A percentile compares a stretch with the other conserved stretches of the same genome.
phyloP scores from a whole-genome alignment of 106 monocot species.

The Phalaenopsis equestris region DNA sequence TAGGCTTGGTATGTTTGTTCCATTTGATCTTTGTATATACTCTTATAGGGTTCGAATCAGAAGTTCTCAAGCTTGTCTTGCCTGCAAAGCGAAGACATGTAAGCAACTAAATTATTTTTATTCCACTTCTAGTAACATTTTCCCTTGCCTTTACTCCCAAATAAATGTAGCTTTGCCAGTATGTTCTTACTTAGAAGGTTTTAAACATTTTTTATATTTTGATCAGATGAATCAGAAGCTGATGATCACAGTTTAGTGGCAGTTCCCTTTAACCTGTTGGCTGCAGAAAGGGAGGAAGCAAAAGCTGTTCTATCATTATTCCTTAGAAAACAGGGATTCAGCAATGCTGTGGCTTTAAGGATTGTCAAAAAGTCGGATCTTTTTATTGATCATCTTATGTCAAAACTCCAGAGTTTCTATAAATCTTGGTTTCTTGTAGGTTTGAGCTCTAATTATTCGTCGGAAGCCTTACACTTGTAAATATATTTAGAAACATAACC shows the following conservation, averaged over 20 bases:
- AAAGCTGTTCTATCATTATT: conserved; percentile 82
- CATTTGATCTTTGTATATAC: not conserved
- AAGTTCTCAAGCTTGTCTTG: conserved; percentile 11
- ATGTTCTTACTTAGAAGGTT: no score
- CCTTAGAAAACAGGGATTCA: conserved; percentile 76
- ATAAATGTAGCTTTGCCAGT: no score
- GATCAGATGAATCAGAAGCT: conserved; percentile 39
- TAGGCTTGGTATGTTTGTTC: not conserved
- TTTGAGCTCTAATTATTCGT: conserved; percentile 35
- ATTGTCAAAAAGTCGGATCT: conserved; percentile 77
- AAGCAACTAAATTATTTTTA: conserved; percentile 4
- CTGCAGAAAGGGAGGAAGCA: conserved; percentile 92
- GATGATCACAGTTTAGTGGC: conserved; percentile 20
- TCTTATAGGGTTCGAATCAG: conserved; percentile 22
- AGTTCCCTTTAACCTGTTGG: conserved; percentile 58
- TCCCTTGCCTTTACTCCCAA: not conserved
- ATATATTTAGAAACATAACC: not conserved
- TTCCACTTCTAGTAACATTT: not conserved
- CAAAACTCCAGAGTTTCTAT: conserved; percentile 72
- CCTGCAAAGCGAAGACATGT: conserved; percentile 51
- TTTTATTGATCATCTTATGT: conserved; percentile 83
- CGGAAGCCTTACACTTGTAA: not conserved
- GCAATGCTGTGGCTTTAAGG: conserved; percentile 71
- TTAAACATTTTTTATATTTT: not conserved
- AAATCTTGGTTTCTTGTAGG: conserved; percentile 94